These are phyloP conservation scores for Blastobotrys aristatus DNA, from an alignment of 1,139 yeast genomes.

Conservation along the genomic window DNA sequence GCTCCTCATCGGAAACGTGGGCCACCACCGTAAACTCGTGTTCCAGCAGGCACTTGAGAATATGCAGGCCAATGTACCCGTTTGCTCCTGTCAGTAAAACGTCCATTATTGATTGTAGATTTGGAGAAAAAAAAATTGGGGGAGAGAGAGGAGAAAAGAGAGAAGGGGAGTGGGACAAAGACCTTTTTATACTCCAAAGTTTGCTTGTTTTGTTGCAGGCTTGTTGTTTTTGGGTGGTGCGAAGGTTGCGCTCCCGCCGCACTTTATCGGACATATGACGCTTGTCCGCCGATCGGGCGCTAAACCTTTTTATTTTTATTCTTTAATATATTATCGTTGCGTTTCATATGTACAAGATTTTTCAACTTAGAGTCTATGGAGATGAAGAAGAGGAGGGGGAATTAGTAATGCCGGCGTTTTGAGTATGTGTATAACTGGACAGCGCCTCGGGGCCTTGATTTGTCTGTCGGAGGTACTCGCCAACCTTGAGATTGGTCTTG, in stretches of 20 bases:
- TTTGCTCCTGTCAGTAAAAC: conserved; percentile 54
- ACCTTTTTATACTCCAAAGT: background rate
- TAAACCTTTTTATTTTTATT: background rate
- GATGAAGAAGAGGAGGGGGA: background rate
- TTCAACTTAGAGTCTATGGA: background rate
- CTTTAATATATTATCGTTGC: too few relatives aligned
- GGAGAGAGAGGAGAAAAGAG: background rate
- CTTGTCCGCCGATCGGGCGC: background rate
- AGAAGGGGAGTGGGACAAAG: background rate
- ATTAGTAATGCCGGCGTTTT: conserved; percentile 4
- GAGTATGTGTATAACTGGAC: conserved; percentile 10
- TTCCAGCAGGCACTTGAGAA: conserved; percentile 31
- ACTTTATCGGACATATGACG: background rate
- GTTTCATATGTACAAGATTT: background rate
- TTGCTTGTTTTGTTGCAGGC: background rate
- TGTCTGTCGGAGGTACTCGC: conserved; percentile 42
- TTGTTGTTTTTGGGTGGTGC: background rate
- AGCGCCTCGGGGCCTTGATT: conserved; percentile 25
- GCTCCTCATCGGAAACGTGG: conserved; percentile 49
- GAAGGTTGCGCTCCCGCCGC: background rate
- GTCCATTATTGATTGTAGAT: conserved; percentile 4
- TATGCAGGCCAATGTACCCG: conserved; percentile 53
- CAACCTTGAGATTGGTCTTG: conserved; percentile 79
- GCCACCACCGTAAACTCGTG: conserved; percentile 52
- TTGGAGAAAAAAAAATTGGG: background rate